Evolutionary conservation across 2,329 filamentous ascomycete genomes (phyloP).

Genomic region (Epichloe gansuensis): DNA sequence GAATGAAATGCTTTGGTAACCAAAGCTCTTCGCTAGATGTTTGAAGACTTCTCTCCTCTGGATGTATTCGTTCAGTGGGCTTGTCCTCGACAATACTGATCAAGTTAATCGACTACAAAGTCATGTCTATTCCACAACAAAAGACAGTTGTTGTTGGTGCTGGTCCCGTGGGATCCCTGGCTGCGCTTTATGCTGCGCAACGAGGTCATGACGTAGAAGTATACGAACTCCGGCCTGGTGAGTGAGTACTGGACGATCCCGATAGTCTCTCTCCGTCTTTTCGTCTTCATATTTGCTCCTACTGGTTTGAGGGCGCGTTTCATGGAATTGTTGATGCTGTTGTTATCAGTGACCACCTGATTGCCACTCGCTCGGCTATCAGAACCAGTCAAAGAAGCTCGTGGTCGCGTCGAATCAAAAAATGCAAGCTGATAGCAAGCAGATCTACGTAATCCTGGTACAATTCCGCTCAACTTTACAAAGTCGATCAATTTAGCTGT

Average conservation of each 20-base stretch:
- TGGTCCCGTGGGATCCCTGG: slow-evolving; percentile 83
- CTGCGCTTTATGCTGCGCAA: slow-evolving; percentile 81
- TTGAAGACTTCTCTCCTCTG: background rate
- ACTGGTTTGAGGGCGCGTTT: no score
- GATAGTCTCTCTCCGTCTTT: background rate
- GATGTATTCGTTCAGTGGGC: background rate
- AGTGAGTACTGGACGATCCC: slow-evolving; percentile 38
- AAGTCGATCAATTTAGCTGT: slow-evolving; percentile 97
- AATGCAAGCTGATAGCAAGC: background rate
- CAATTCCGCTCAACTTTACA: slow-evolving; percentile 82
- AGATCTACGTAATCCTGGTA: slow-evolving; percentile 81
- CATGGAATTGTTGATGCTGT: no score
- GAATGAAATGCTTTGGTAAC: background rate
- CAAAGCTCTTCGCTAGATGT: background rate
- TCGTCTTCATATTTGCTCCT: no score
- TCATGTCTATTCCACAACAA: slow-evolving; percentile 26
- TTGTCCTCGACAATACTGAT: background rate
- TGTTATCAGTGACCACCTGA: background rate
- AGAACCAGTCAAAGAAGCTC: background rate
- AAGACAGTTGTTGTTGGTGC: slow-evolving; percentile 81
- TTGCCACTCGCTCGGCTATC: background rate
- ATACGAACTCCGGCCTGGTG: slow-evolving; percentile 87
- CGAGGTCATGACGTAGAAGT: slow-evolving; percentile 83
- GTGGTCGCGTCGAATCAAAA: background rate
- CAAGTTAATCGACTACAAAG: background rate